Conservation (phyloP, 176 grass and related monocot genomes). For the Saccharum officinarum region DNA sequence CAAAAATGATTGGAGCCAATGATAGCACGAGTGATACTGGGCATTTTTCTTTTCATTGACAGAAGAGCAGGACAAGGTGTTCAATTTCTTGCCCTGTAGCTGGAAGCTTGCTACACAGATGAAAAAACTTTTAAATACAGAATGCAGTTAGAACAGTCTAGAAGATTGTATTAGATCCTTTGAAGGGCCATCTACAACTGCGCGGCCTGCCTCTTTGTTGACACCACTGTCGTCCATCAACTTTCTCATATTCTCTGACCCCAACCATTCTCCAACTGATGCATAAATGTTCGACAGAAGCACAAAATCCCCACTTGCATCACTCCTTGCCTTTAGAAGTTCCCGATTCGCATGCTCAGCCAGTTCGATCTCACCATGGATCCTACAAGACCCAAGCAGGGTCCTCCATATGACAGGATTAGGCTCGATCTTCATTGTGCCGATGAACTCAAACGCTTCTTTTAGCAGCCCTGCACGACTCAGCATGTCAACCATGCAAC, state of each 20-base stretch:
- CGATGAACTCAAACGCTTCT: constrained; percentile 78
- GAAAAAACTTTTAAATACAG: constrained; percentile 16
- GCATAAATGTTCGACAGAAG: constrained; percentile 88
- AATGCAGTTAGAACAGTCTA: not conserved
- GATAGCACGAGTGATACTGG: not conserved
- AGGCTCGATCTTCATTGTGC: constrained; percentile 69
- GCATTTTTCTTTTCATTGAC: not conserved
- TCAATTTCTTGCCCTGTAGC: constrained; percentile 9
- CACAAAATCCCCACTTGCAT: constrained; percentile 80
- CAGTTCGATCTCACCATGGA: constrained; percentile 70
- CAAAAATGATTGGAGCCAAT: not conserved
- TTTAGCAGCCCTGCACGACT: constrained; percentile 74
- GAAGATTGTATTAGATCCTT: constrained; percentile 30
- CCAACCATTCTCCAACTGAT: constrained; percentile 71
- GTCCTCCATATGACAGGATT: constrained; percentile 86
- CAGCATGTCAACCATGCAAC: constrained; percentile 89
- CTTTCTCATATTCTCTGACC: constrained; percentile 71
- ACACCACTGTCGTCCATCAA: constrained; percentile 85
- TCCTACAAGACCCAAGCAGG: constrained; percentile 77
- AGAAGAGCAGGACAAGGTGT: not conserved
- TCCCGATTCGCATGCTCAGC: constrained; percentile 63
- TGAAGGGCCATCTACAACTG: constrained; percentile 42
- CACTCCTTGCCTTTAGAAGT: constrained; percentile 54
- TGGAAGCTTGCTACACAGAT: not conserved
- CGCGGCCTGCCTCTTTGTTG: constrained; percentile 62